These are phyloP conservation scores for Oryza rufipogon DNA, from an alignment of 176 grass and related monocot species.

Conservation along the genomic window DNA sequence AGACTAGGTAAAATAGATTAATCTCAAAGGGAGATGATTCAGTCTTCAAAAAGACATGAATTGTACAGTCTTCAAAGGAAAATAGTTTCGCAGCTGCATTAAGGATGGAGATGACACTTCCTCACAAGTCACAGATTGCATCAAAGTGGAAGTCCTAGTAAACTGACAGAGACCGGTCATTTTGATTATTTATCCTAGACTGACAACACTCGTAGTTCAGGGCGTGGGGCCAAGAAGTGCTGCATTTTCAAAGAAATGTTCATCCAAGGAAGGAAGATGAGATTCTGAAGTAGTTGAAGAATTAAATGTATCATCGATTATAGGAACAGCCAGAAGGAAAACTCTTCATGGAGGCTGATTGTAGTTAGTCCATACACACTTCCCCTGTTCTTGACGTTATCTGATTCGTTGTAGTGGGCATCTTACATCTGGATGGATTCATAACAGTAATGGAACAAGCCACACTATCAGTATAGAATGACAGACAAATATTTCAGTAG, in stretches of 20 bases:
- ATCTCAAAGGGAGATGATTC: slow-evolving; percentile 16
- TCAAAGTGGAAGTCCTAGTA: not conserved
- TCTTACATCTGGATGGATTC: not conserved
- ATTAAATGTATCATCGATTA: slow-evolving; percentile 15
- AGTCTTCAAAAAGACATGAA: slow-evolving; percentile 11
- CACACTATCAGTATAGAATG: slow-evolving; percentile 12
- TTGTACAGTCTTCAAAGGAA: slow-evolving; percentile 30
- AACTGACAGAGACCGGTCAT: slow-evolving; percentile 33
- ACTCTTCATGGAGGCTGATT: slow-evolving; percentile 24
- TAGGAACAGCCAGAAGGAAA: slow-evolving; percentile 24
- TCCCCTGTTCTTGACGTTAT: slow-evolving; percentile 17
- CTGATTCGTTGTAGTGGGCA: slow-evolving; percentile 24
- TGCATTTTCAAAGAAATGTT: not conserved
- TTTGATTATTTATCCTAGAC: slow-evolving; percentile 46
- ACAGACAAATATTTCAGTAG: slow-evolving; percentile 3
- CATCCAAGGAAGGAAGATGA: not conserved
- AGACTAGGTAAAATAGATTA: slow-evolving; percentile 27
- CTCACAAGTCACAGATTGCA: slow-evolving; percentile 27
- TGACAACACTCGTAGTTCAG: slow-evolving; percentile 34
- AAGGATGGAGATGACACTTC: slow-evolving; percentile 34
- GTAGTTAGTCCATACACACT: slow-evolving; percentile 19
- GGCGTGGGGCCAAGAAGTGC: slow-evolving; percentile 12
- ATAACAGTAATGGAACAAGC: slow-evolving; percentile 28
- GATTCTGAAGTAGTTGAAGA: slow-evolving; percentile 24
- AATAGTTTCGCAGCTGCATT: slow-evolving; percentile 21